Evolutionary conservation across 2,329 filamentous ascomycete genomes (phyloP).

Genomic region (Emergomyces pasteurianus): DNA sequence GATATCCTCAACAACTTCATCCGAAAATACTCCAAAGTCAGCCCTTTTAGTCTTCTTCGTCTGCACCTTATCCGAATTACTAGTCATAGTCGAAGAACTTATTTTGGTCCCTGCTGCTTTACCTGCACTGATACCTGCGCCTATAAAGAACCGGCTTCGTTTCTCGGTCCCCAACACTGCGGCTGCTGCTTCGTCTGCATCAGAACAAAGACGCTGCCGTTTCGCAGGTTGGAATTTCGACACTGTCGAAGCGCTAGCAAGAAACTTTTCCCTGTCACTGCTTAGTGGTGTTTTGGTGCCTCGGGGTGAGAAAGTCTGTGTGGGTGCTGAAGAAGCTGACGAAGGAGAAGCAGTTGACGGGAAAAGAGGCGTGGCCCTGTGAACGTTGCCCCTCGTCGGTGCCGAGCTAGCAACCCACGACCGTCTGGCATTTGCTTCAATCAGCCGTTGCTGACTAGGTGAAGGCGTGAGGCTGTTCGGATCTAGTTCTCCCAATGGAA

Average conservation of each 20-base stretch:
- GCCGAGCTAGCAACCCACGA: constrained; percentile 45
- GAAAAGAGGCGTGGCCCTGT: constrained; percentile 23
- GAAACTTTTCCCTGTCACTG: constrained; percentile 28
- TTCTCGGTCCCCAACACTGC: constrained; percentile 16
- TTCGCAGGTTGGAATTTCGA: constrained; percentile 39
- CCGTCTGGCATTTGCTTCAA: constrained; percentile 40
- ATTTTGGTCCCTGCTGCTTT: constrained; percentile 24
- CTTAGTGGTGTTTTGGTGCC: constrained; percentile 24
- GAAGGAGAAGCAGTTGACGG: constrained; percentile 21
- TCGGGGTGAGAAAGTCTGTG: constrained; percentile 11
- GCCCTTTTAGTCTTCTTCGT: constrained; percentile 33
- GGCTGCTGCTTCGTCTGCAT: constrained; percentile 26
- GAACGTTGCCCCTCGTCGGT: constrained; percentile 25
- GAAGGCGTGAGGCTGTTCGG: constrained; percentile 56
- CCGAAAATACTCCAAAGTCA: constrained; percentile 40
- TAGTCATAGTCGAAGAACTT: constrained; percentile 18
- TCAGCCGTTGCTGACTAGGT: constrained; percentile 49
- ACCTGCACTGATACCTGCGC: background rate
- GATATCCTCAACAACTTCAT: constrained; percentile 40
- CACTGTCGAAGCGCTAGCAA: constrained; percentile 25
- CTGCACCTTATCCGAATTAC: constrained; percentile 14
- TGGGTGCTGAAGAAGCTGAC: background rate
- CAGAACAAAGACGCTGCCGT: constrained; percentile 41
- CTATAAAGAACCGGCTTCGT: constrained; percentile 39
- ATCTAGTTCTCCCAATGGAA: constrained; percentile 54